Conservation (phyloP, 192 early-diverging fungal species). For the Spizellomyces sp. region DNA sequence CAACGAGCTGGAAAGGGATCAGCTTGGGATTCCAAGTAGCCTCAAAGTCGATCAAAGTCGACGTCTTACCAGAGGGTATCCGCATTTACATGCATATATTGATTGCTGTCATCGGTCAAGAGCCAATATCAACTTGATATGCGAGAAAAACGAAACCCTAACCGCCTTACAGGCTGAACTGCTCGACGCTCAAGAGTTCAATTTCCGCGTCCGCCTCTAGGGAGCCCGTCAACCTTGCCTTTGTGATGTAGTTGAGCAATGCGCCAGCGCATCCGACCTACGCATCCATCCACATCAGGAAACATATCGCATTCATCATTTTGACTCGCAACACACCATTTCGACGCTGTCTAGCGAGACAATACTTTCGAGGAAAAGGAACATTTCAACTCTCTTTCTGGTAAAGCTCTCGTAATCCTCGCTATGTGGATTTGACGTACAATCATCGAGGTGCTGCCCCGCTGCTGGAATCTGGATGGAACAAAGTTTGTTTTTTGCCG, state of each 20-base stretch:
- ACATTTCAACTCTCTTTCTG: neutral
- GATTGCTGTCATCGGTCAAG: no score
- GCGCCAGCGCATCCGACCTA: conserved; percentile 50
- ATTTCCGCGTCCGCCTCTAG: conserved; percentile 19
- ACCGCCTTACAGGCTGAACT: conserved; percentile 37
- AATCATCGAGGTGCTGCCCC: neutral
- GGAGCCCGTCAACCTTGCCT: conserved; percentile 30
- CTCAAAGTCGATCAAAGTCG: neutral
- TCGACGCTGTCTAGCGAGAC: conserved; percentile 37
- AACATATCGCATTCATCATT: neutral
- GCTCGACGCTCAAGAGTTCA: conserved; percentile 38
- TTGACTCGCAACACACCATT: conserved; percentile 32
- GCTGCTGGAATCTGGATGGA: conserved; percentile 15
- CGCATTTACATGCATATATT: conserved; percentile 57
- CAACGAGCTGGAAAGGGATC: conserved; percentile 61
- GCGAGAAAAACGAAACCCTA: conserved; percentile 1
- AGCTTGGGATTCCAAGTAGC: neutral
- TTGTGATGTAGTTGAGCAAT: conserved; percentile 35
- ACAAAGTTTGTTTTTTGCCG: conserved; percentile 29
- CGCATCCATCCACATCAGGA: neutral
- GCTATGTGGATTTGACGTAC: neutral
- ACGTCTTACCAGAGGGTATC: conserved; percentile 57
- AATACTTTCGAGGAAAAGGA: conserved; percentile 38
- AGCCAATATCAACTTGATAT: conserved; percentile 7
- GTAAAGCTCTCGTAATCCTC: neutral